Evolutionary conservation across 106 monocot species (phyloP).

Genomic region (Allium sativum): DNA sequence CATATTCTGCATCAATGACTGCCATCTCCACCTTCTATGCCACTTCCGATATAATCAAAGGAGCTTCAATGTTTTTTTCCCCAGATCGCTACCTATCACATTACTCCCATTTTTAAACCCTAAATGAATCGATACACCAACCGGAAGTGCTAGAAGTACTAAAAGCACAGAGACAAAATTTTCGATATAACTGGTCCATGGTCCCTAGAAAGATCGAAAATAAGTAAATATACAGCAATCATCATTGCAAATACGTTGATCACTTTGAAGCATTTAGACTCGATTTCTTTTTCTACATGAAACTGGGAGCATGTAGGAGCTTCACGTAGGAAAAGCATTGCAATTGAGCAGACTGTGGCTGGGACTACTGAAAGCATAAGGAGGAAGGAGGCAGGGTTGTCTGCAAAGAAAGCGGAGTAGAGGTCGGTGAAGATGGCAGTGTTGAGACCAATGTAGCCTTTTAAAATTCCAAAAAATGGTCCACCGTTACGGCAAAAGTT

Average conservation of each 20-base stretch:
- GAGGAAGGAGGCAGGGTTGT: slow-evolving; percentile 58
- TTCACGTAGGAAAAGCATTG: slow-evolving; percentile 77
- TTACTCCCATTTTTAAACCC: slow-evolving; percentile 13
- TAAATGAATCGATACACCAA: slow-evolving; percentile 35
- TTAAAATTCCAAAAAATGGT: slow-evolving; percentile 75
- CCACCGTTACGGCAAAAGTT: slow-evolving; percentile 69
- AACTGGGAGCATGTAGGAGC: neutral
- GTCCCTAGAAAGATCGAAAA: slow-evolving; percentile 47
- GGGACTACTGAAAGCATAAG: slow-evolving; percentile 68
- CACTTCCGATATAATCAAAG: neutral
- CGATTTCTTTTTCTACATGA: slow-evolving; percentile 1
- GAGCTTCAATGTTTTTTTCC: slow-evolving; percentile 8
- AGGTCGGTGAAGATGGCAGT: slow-evolving; percentile 96
- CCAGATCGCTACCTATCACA: neutral
- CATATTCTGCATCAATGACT: no score
- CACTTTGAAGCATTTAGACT: slow-evolving; percentile 33
- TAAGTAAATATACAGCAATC: slow-evolving; percentile 68
- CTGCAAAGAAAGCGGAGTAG: slow-evolving; percentile 71
- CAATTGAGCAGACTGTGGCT: slow-evolving; percentile 42
- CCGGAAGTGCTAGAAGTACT: slow-evolving; percentile 54
- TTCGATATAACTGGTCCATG: slow-evolving; percentile 21
- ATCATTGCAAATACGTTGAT: slow-evolving; percentile 59
- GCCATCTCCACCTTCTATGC: neutral
- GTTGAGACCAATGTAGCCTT: slow-evolving; percentile 86
- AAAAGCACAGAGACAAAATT: slow-evolving; percentile 45